Evolutionary conservation across 805 yeast species (phyloP), one percentile per base, ranked within the genome.

Genomic region (Sungouiozyma ichnusensis): DNA sequence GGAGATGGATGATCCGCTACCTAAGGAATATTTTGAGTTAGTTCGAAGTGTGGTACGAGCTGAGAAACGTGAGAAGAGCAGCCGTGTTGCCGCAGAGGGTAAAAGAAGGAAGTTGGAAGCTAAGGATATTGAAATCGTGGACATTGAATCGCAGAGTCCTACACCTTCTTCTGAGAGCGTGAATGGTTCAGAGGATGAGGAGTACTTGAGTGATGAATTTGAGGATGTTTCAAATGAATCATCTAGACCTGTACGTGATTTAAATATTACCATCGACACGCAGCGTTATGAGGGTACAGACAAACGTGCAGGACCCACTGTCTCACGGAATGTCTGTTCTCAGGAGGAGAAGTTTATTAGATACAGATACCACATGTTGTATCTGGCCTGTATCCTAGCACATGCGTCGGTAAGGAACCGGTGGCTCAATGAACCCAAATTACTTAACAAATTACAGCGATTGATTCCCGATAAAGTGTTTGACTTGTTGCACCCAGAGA

Each of bases 391-490:
- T 18, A 73, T 85, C 75, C 59, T 83, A 41, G 55, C 72, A 2
- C 94, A 85, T 56, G 92, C 87, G 0, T 67, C 68, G 0, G 52
- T 76, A 2, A 69, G 95, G 19, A 90, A 88, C 55, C 49, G 63
- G 5, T 88, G 96, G 96, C 72, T 86, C 46, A 75, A 74, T 44
- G 74, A 76, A 46, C 52, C 55, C 1, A 45, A 48, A 2, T 53
- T 84, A 0, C 66, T 70, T 15, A 41, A 50, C 15, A 48, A 51
- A 8, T 59, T 86, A 13, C 58, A 67, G 18, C 61, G 61, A 14
- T 50, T 70, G 2, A 66, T 85, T 0, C 77, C 92, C 0, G 60
- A 62, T 0, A 59, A 63, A 3, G 59, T 76, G 0, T 60, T 67
- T 31, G 63, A 63, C 3, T 72, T 79, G 42, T 57, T 81, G 20